Base-by-base conservation (phyloP, 2,329 filamentous ascomycete genomes). In the Ophiostoma fasciatum region DNA sequence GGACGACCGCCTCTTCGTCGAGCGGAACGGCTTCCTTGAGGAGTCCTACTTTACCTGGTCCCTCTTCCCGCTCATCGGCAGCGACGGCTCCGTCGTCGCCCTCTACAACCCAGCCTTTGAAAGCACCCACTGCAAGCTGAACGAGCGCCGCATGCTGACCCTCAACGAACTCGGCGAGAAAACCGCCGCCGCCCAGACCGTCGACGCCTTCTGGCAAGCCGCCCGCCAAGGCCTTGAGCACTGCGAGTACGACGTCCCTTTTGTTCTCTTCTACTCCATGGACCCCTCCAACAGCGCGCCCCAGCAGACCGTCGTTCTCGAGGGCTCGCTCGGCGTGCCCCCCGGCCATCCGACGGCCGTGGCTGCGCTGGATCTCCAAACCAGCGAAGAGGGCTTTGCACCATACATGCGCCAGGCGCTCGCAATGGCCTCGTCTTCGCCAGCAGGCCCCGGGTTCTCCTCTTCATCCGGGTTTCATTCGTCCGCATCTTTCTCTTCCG, bases 1-100 rank as follows among this genome's bases (percentile, higher is more conserved):
- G 45, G 82, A 90, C 47, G 80, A 88, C 43, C 74, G 73, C 38
- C 61, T 88, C 2, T 84, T 85, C 48, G 67, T 90, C 22, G 63
- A 68, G 31, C 71, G 82, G 7, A 71, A 73, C 43, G 71, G 74
- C 1, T 83, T 71, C 42, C 56, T 83, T 1, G 81, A 92, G 53
- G 82, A 90, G 50, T 75, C 79, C 0, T 88, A 82, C 50, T 88
- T 88, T 51, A 82, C 78, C 11, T 88, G 81, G 81, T 81, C 75
- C 1, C 74, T 88, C 28, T 78, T 88, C 19, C 82, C 82, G 0
- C 64, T 88, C 42, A 70, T 88, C 2, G 82, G 81, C 4, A 64
- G 68, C 27, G 77, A 85, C 40, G 82, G 82, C 3, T 71, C 71
- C 11, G 78, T 87, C 7, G 72, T 81, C 42, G 82, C 79, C 2